A percentile compares a stretch with the other conserved stretches of the same genome.
These are phyloP conservation scores for Trichomonas gallinae DNA, from an alignment of 208 protist genomes.

Conservation along the genomic window DNA sequence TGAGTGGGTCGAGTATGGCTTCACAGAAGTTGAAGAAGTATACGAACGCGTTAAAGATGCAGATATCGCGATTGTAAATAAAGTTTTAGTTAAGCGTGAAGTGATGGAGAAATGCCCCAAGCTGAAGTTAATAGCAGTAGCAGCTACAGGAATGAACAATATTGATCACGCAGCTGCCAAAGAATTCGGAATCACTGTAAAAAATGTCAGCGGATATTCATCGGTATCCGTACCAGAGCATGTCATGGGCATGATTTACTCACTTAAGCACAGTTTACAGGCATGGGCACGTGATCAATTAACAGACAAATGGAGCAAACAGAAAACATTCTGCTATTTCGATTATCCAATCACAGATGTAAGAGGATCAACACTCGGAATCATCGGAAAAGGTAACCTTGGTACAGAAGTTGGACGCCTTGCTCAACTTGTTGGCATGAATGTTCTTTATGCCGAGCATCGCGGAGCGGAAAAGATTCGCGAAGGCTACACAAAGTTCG, in stretches of 20 bases:
- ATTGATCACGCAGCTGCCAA: background rate
- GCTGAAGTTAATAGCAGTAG: background rate
- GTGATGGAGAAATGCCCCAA: background rate
- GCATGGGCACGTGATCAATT: background rate
- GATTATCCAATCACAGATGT: background rate
- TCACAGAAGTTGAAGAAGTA: background rate
- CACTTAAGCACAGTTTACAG: background rate
- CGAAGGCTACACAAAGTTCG: constrained; percentile 31
- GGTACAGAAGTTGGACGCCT: background rate
- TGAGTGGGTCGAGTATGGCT: background rate
- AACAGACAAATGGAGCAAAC: background rate
- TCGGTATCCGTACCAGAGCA: background rate
- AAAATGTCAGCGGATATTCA: background rate
- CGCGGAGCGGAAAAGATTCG: background rate
- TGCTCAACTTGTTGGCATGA: background rate
- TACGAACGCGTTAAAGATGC: background rate
- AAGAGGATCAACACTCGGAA: background rate
- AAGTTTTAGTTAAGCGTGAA: background rate
- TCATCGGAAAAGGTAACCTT: background rate
- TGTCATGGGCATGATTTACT: background rate
- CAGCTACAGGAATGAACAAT: background rate
- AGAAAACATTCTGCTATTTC: background rate
- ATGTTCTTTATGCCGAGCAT: background rate
- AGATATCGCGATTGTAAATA: background rate
- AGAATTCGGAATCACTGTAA: background rate